Evolutionary conservation across 257 asterid species (phyloP).

Genomic region (Solanum ossicruentum): DNA sequence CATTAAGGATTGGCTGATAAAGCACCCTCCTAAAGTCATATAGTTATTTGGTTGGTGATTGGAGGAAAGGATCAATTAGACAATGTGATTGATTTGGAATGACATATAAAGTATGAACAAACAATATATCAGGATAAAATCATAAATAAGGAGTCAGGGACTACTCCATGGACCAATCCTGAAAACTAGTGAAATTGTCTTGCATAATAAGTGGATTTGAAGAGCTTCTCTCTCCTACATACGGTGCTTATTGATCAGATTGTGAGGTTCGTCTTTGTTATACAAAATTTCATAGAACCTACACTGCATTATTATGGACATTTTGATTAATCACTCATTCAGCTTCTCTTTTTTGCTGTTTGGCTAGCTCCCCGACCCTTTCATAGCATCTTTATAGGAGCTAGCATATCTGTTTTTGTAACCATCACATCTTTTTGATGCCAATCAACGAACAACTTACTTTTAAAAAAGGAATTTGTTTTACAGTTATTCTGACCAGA

Average conservation of each 20-base stretch:
- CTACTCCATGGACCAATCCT: neutral
- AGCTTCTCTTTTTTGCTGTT: neutral
- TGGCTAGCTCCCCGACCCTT: neutral
- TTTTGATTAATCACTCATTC: neutral
- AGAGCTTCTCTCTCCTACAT: neutral
- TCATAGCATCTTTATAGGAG: neutral
- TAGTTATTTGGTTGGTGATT: neutral
- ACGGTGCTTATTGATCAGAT: neutral
- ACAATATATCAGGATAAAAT: neutral
- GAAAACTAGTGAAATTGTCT: neutral
- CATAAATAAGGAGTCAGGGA: neutral
- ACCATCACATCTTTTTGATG: neutral
- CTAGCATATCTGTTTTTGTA: neutral
- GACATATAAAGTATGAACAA: neutral
- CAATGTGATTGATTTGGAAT: neutral
- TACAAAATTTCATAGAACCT: neutral
- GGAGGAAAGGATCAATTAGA: neutral
- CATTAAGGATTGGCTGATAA: neutral
- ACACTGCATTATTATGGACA: neutral
- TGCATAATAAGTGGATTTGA: neutral
- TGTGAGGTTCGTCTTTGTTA: neutral
- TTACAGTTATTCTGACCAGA: neutral
- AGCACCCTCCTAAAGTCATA: neutral
- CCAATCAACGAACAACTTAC: neutral
- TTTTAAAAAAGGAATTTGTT: neutral